Conservation (phyloP, 352 stramenopile genomes). For the Phytopythium ostracodes region DNA sequence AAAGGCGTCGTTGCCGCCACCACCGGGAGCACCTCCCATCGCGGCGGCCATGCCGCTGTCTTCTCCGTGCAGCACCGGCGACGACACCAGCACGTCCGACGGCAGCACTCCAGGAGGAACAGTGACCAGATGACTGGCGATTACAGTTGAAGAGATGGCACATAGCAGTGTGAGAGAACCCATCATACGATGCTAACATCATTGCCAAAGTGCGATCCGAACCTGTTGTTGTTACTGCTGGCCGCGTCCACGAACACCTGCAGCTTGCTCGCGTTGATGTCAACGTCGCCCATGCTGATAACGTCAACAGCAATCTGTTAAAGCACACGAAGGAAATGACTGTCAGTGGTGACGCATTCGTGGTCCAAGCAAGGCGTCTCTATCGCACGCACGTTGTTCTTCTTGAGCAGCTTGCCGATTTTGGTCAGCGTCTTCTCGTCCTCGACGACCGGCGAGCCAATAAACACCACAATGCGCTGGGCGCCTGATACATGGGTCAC, state of each 20-base stretch:
- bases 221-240: slow-evolving; percentile 92
- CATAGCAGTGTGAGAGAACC: not conserved
- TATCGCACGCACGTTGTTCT: slow-evolving; percentile 92
- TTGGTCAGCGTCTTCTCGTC: slow-evolving; percentile 92
- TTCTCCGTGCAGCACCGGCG: slow-evolving; percentile 91
- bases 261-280: slow-evolving; percentile 86
- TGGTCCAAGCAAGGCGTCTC: not conserved
- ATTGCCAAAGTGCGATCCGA: not conserved
- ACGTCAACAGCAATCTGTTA: slow-evolving; percentile 95
- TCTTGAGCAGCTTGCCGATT: slow-evolving; percentile 98
- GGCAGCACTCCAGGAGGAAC: slow-evolving; percentile 96
- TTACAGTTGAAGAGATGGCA: not conserved
- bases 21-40: slow-evolving; percentile 23
- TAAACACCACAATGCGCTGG: slow-evolving; percentile 95
- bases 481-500: slow-evolving; percentile 27
- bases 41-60: slow-evolving; percentile 51
- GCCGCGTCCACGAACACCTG: slow-evolving; percentile 90
- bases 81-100: slow-evolving; percentile 96
- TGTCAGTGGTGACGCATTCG: not conserved
- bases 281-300: slow-evolving; percentile 96
- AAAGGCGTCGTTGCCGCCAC: slow-evolving; percentile 69
- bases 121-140: slow-evolving; percentile 91
- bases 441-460: slow-evolving; percentile 92
- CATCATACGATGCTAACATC: not conserved
- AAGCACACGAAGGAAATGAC: not conserved